Conservation (phyloP, 148 eudicot genomes). For the Arctostaphylos glauca region DNA sequence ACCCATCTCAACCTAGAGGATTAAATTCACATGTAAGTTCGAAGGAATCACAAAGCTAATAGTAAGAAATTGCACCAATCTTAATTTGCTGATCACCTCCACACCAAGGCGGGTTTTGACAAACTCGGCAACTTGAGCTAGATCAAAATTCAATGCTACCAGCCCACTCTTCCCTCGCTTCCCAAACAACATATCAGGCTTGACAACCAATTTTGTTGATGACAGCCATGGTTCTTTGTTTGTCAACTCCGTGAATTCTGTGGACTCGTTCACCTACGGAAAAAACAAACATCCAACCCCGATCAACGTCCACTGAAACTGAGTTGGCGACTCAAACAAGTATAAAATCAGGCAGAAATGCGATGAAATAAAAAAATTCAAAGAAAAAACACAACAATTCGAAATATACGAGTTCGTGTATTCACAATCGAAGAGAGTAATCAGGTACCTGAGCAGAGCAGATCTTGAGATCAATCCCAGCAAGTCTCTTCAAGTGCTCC, state of each 20-base stretch:
- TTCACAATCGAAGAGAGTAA: neutral
- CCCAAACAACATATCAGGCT: constrained; percentile 86
- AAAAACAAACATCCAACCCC: neutral
- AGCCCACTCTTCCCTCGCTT: constrained; percentile 91
- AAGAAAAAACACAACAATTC: neutral
- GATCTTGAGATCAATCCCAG: constrained; percentile 55
- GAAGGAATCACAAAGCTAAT: neutral
- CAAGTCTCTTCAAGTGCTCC: constrained; percentile 66
- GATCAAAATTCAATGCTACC: constrained; percentile 70
- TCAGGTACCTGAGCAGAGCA: constrained; percentile 66
- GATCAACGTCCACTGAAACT: neutral
- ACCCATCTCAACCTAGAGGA: constrained; percentile 78
- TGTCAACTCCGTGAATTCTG: constrained; percentile 54
- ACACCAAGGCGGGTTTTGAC: constrained; percentile 69
- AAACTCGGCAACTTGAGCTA: constrained; percentile 78
- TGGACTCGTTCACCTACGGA: constrained; percentile 55
- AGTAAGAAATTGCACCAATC: neutral
- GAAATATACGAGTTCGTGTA: too few species aligned
- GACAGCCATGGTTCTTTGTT: constrained; percentile 74
- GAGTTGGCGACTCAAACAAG: neutral
- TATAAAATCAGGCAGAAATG: neutral
- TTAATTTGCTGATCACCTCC: constrained; percentile 40
- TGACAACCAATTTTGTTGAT: constrained; percentile 69
- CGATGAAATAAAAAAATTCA: neutral
- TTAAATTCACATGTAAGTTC: neutral